These are phyloP conservation scores for Phoenix roebelenii DNA, from an alignment of 176 grass and related monocot species.

Conservation along the genomic window DNA sequence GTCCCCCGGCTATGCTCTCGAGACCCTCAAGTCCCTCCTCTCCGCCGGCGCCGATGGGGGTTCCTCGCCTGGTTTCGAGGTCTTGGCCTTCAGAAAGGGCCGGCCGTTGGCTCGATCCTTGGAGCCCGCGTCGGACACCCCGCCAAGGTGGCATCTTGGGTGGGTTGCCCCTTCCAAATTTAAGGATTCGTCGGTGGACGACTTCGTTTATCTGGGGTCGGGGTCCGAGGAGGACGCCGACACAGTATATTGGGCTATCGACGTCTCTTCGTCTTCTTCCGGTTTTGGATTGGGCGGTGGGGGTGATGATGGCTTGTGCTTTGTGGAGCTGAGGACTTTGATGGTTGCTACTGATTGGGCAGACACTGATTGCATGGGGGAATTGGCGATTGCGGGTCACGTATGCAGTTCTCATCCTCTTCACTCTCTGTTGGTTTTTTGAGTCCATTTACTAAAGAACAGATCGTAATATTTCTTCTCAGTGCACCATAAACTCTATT, in stretches of 20 bases:
- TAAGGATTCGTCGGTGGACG: conserved; percentile 18
- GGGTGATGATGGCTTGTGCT: conserved; percentile 50
- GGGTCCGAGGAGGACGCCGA: conserved; percentile 11
- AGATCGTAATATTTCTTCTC: too few relatives aligned
- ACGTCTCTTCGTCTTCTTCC: conserved; percentile 21
- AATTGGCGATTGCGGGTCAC: conserved; percentile 76
- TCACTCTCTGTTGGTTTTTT: too few relatives aligned
- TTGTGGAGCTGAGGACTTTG: conserved; percentile 75
- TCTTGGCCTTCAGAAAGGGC: conserved; percentile 71
- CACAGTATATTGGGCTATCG: conserved; percentile 63
- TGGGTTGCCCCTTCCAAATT: conserved; percentile 54
- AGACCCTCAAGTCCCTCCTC: conserved; percentile 41
- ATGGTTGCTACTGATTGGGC: conserved; percentile 89
- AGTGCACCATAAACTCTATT: too few relatives aligned
- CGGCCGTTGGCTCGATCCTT: conserved; percentile 50
- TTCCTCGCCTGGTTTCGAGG: conserved; percentile 26
- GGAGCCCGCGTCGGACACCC: neutral
- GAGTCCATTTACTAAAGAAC: too few relatives aligned
- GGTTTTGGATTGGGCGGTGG: conserved; percentile 18
- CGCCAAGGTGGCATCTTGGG: conserved; percentile 46
- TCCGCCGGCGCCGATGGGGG: conserved; percentile 8
- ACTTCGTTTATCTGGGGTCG: conserved; percentile 76
- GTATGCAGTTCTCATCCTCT: conserved; percentile 20
- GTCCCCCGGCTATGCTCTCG: conserved; percentile 33
- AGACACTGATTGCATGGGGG: conserved; percentile 50